These are phyloP conservation scores for Craspedostauros australis DNA, from an alignment of 108 stramenopile genomes.

Conservation along the genomic window DNA sequence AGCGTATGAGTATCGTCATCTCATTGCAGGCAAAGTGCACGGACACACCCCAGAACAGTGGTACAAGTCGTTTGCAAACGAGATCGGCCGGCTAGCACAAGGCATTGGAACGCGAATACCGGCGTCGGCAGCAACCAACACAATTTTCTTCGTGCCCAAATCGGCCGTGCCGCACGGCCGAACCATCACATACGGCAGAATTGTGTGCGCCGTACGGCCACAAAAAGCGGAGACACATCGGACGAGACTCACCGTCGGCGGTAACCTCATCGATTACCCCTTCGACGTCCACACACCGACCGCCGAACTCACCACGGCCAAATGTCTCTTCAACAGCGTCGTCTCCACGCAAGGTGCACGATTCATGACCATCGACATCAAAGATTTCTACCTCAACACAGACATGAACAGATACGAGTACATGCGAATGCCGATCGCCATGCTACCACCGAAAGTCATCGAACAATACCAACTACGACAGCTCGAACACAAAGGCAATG, in stretches of 20 bases:
- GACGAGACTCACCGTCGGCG: slow-evolving; percentile 22
- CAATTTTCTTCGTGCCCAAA: too few relatives aligned
- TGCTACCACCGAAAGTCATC: slow-evolving; percentile 35
- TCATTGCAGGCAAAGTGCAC: too few relatives aligned
- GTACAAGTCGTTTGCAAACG: too few relatives aligned
- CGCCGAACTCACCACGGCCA: slow-evolving; percentile 31
- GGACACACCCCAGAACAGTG: too few relatives aligned
- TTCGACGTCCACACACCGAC: slow-evolving; percentile 23
- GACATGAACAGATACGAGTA: too few relatives aligned
- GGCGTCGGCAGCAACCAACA: too few relatives aligned
- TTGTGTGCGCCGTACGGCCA: slow-evolving; percentile 22
- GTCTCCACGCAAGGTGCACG: slow-evolving; percentile 21
- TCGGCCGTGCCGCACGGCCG: slow-evolving; percentile 19
- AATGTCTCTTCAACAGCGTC: slow-evolving; percentile 44
- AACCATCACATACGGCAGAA: slow-evolving; percentile 15
- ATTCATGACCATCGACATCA: slow-evolving; percentile 23
- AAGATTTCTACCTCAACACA: slow-evolving; percentile 38
- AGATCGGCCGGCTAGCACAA: too few relatives aligned
- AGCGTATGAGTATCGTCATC: too few relatives aligned
- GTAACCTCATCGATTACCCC: slow-evolving; percentile 31
- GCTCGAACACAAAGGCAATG: not conserved
- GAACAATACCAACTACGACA: slow-evolving; percentile 23
- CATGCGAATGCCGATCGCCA: slow-evolving; percentile 12
- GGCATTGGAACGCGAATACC: too few relatives aligned
- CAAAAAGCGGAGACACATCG: slow-evolving; percentile 20